phyloP scores from a whole-genome alignment of 2,329 filamentous ascomycete genomes.

The Nakataea oryzae region DNA sequence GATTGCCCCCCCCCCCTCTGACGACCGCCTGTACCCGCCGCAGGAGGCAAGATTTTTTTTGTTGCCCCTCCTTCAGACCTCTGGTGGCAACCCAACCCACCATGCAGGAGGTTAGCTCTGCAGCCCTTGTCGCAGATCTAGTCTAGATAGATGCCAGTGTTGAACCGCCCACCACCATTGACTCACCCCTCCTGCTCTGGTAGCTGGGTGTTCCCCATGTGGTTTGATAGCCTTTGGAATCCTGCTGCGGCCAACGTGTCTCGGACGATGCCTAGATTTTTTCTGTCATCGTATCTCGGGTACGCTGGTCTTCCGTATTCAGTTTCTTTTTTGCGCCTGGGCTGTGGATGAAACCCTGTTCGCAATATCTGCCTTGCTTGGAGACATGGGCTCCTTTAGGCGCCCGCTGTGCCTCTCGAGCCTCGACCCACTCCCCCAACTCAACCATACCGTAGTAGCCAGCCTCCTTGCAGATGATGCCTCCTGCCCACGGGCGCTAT shows the following conservation, averaged over 20 bases:
- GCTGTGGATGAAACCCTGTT: neutral
- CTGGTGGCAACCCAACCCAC: too few relatives aligned
- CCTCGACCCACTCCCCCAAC: neutral
- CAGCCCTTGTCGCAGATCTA: neutral
- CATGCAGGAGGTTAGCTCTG: neutral
- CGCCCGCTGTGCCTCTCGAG: neutral
- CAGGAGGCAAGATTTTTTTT: neutral
- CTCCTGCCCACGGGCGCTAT: neutral
- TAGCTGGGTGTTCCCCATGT: neutral
- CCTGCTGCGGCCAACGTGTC: neutral
- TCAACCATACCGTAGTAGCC: neutral
- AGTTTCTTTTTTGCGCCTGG: neutral
- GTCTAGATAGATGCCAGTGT: neutral
- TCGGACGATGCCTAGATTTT: neutral
- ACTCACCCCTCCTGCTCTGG: neutral
- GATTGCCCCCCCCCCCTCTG: neutral
- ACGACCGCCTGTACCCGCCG: neutral
- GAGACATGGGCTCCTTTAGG: neutral
- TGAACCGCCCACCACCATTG: neutral
- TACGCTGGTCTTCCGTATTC: neutral
- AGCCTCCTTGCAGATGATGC: neutral
- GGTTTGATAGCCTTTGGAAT: neutral
- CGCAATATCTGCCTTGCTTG: neutral
- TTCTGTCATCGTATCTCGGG: neutral
- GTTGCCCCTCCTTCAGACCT: neutral